Evolutionary conservation across 192 early-diverging fungal genomes (phyloP).

Genomic region (Gonapodya prolifera): DNA sequence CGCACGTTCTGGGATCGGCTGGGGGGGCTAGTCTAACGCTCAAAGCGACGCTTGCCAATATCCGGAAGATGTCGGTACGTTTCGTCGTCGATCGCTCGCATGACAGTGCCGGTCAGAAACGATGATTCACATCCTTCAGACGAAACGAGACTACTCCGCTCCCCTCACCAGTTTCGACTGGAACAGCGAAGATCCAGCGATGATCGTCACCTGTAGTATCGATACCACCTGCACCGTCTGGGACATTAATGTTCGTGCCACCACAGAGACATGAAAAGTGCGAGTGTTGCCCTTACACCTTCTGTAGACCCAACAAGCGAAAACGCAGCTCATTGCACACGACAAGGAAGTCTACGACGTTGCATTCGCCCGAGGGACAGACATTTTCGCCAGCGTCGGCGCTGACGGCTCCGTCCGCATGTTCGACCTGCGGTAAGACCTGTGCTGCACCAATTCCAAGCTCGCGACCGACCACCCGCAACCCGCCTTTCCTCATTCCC

Average conservation of each 20-base stretch:
- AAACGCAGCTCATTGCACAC: conserved; percentile 98
- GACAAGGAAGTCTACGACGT: conserved; percentile 98
- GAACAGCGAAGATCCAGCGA: conserved; percentile 73
- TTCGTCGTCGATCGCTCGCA: neutral
- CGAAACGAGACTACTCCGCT: conserved; percentile 65
- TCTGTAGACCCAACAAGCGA: conserved; percentile 71
- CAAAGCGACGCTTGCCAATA: conserved; percentile 44
- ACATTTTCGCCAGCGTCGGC: conserved; percentile 95
- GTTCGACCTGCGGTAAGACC: conserved; percentile 76
- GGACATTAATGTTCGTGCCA: conserved; percentile 65
- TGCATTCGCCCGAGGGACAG: conserved; percentile 72
- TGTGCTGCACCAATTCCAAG: neutral
- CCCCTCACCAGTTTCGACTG: conserved; percentile 97
- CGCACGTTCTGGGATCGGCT: conserved; percentile 7
- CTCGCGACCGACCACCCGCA: neutral
- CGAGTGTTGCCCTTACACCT: too few species aligned
- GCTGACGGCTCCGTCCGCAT: conserved; percentile 93
- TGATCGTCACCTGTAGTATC: conserved; percentile 85
- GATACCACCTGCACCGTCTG: conserved; percentile 99
- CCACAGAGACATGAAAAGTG: too few species aligned
- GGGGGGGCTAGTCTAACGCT: conserved; percentile 16
- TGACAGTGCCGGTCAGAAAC: conserved; percentile 1
- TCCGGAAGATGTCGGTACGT: conserved; percentile 17
- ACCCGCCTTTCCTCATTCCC: neutral
- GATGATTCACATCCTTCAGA: conserved; percentile 16